phyloP scores from a whole-genome alignment of 2,329 filamentous ascomycete genomes.

The Ophiostoma fasciatum region DNA sequence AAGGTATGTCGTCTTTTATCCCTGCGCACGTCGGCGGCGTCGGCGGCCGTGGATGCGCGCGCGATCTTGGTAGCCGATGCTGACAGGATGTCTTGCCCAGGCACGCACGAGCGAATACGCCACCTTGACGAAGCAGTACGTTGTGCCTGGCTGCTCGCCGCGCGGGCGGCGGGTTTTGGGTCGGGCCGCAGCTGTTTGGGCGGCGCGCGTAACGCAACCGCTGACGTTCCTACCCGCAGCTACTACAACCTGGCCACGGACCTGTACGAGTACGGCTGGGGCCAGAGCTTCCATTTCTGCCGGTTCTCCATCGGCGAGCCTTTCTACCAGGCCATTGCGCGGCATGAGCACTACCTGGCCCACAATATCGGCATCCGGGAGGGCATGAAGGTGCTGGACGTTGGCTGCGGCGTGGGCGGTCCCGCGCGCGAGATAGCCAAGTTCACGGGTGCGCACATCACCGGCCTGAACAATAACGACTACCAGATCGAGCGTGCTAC shows the following conservation, averaged over 20 bases:
- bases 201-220: neutral
- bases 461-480: constrained; percentile 96
- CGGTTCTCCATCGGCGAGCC: constrained; percentile 76
- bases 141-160: neutral
- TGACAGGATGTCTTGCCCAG: too few relatives aligned
- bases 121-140: constrained; percentile 76
- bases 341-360: constrained; percentile 96
- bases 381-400: constrained; percentile 81
- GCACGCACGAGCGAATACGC: constrained; percentile 78
- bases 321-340: constrained; percentile 82
- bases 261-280: constrained; percentile 94
- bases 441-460: constrained; percentile 79
- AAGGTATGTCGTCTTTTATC: constrained; percentile 52
- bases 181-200: too few relatives aligned
- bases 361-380: constrained; percentile 75
- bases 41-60: too few relatives aligned
- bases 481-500: constrained; percentile 97
- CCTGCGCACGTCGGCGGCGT: neutral
- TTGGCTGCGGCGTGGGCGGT: constrained; percentile 92
- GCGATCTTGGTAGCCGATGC: too few relatives aligned
- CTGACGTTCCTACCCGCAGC: neutral
- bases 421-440: constrained; percentile 92
- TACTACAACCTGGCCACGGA: constrained; percentile 95
- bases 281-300: constrained; percentile 93
- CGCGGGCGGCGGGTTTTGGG: too few relatives aligned